Evolutionary conservation across 768 basidiomycete species (phyloP).

Genomic region (Tulasnella sp.): DNA sequence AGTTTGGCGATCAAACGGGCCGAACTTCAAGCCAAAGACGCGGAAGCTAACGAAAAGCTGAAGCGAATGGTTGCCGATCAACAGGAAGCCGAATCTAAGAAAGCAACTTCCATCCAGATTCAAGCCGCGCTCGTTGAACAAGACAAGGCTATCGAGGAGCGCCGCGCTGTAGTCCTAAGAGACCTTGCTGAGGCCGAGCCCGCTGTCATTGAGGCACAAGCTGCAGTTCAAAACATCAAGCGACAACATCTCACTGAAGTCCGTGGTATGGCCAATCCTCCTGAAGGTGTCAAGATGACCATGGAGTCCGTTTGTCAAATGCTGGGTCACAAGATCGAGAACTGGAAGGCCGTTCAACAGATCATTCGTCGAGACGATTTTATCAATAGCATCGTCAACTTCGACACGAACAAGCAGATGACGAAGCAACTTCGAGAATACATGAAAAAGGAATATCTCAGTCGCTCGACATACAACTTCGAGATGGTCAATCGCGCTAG

Average conservation of each 20-base stretch:
- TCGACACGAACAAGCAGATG: conserved; percentile 86
- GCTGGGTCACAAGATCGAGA: conserved; percentile 92
- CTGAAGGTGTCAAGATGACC: conserved; percentile 91
- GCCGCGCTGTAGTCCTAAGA: conserved; percentile 78
- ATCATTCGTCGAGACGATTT: conserved; percentile 96
- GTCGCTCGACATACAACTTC: conserved; percentile 83
- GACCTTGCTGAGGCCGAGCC: conserved; percentile 98
- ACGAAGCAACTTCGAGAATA: conserved; percentile 75
- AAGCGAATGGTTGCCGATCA: conserved; percentile 97
- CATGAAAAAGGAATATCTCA: conserved; percentile 90
- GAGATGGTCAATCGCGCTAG: conserved; percentile 92
- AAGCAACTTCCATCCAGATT: conserved; percentile 89
- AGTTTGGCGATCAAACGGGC: conserved; percentile 89
- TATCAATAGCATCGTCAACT: conserved; percentile 89
- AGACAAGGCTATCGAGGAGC: conserved; percentile 78
- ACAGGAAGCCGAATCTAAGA: conserved; percentile 98
- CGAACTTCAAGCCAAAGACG: conserved; percentile 86
- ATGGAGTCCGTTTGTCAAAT: conserved; percentile 98
- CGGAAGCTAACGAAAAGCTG: conserved; percentile 93
- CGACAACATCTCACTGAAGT: conserved; percentile 94
- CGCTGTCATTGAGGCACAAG: conserved; percentile 86
- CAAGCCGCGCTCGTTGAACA: conserved; percentile 89
- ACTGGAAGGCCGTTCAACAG: conserved; percentile 90
- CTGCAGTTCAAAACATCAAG: conserved; percentile 96
- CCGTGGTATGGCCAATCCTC: conserved; percentile 94